Percentiles rank a stretch among this genome's conserved stretches.
These are phyloP conservation scores for Sherardia arvensis DNA, from an alignment of 257 asterid genomes.

Conservation along the genomic window DNA sequence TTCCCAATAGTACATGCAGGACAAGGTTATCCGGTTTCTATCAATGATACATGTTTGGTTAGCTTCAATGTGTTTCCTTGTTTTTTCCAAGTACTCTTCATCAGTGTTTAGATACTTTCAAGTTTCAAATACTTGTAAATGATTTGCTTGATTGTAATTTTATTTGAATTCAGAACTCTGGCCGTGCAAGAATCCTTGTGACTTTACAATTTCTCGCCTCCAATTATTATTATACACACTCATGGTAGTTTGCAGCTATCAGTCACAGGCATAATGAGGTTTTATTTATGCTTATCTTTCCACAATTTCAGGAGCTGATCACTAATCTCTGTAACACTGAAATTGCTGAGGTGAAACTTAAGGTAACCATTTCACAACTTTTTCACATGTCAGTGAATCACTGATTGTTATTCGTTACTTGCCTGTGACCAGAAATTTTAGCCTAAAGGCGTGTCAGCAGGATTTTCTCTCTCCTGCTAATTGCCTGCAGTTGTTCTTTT, in stretches of 20 bases:
- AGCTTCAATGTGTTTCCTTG: neutral
- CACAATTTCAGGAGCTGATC: constrained; percentile 43
- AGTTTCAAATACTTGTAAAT: neutral
- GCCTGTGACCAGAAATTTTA: neutral
- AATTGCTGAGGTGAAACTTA: constrained; percentile 72
- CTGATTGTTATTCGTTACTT: neutral
- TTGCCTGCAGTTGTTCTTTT: neutral
- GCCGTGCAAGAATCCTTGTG: neutral
- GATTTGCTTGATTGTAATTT: neutral
- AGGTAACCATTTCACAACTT: constrained; percentile 30
- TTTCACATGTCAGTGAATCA: neutral
- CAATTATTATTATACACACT: neutral
- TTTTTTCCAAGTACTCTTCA: neutral
- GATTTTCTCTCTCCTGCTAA: neutral
- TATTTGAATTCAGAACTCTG: neutral
- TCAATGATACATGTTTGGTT: neutral
- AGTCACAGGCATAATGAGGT: constrained; percentile 4
- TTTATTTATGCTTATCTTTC: neutral
- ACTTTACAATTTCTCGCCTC: neutral
- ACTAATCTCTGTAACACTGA: constrained; percentile 65
- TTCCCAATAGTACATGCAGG: neutral
- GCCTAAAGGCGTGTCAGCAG: neutral
- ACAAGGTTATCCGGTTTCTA: neutral
- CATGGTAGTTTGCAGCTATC: neutral
- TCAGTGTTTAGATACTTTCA: neutral